phyloP scores from a whole-genome alignment of 73 alveolate species.

The Urostyla sp. region DNA sequence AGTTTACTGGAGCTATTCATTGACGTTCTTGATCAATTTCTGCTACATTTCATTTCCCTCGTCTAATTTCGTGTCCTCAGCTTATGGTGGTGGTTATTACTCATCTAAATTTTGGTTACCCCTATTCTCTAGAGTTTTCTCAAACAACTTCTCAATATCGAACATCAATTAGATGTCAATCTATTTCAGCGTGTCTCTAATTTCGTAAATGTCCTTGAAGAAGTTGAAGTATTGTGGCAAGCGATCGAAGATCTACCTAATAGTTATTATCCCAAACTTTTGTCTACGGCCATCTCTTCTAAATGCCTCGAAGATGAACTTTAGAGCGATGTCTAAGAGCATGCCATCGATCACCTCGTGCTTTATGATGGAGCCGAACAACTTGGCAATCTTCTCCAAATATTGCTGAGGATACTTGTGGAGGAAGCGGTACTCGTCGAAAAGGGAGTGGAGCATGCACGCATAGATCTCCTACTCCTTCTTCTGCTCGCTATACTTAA shows the following conservation, averaged over 20 bases:
- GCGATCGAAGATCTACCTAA: constrained; percentile 26
- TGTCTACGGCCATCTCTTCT: constrained; percentile 78
- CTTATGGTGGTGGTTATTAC: too few species aligned
- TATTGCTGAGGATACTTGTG: constrained; percentile 96
- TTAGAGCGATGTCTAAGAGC: constrained; percentile 87
- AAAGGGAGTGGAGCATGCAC: constrained; percentile 96
- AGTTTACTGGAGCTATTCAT: too few species aligned
- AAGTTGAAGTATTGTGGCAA: constrained; percentile 32
- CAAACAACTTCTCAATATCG: constrained; percentile 48
- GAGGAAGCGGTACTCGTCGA: constrained; percentile 97
- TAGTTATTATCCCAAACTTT: constrained; percentile 37
- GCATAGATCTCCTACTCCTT: constrained; percentile 96
- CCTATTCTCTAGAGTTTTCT: not conserved
- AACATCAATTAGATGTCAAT: constrained; percentile 20
- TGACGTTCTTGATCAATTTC: too few species aligned
- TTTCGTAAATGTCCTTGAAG: constrained; percentile 37
- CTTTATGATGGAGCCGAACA: constrained; percentile 90
- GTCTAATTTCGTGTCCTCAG: too few species aligned
- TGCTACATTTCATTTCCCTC: too few species aligned
- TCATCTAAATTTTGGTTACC: too few species aligned
- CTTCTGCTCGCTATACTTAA: constrained; percentile 79
- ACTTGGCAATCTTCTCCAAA: constrained; percentile 88
- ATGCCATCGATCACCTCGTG: constrained; percentile 84
- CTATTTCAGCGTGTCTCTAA: not conserved
- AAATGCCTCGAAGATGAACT: constrained; percentile 88